phyloP scores from a whole-genome alignment of 2,329 filamentous ascomycete genomes.

The Aspergillus aculeatinus region DNA sequence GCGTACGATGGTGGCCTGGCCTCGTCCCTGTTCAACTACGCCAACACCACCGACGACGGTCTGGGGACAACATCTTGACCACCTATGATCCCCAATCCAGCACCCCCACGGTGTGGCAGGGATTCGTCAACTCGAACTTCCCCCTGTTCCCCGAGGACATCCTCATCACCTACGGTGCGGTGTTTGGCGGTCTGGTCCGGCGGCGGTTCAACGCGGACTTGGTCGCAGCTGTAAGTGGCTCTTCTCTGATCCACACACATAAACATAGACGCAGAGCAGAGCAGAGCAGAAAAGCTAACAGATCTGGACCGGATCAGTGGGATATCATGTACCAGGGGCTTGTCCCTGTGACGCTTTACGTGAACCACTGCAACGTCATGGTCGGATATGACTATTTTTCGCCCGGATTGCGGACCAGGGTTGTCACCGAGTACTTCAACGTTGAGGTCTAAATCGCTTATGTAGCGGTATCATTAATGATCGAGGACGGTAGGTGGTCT shows the following conservation, averaged over 20 bases:
- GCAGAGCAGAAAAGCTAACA: neutral
- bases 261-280: too few species aligned
- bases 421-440: slow-evolving; percentile 1
- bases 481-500: too few species aligned
- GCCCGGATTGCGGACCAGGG: neutral
- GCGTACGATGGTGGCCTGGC: slow-evolving; percentile 29
- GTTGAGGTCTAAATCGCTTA: too few species aligned
- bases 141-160: slow-evolving; percentile 34
- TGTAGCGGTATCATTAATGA: too few species aligned
- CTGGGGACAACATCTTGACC: slow-evolving; percentile 38
- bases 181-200: slow-evolving; percentile 21
- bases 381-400: slow-evolving; percentile 39
- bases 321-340: slow-evolving; percentile 35
- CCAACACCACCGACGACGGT: slow-evolving; percentile 35
- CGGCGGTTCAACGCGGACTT: slow-evolving; percentile 13
- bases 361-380: slow-evolving; percentile 34
- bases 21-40: slow-evolving; percentile 38
- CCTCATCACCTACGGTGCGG: slow-evolving; percentile 24
- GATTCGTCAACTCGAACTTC: slow-evolving; percentile 41
- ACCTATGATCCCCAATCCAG: slow-evolving; percentile 21
- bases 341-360: slow-evolving; percentile 39
- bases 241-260: neutral
- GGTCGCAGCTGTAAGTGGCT: slow-evolving; percentile 12
- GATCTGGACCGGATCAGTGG: slow-evolving; percentile 28
- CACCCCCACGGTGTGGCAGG: slow-evolving; percentile 29